These are phyloP conservation scores for Kwoniella shivajii DNA, from an alignment of 1,284 basidiomycete species.

Conservation along the genomic window DNA sequence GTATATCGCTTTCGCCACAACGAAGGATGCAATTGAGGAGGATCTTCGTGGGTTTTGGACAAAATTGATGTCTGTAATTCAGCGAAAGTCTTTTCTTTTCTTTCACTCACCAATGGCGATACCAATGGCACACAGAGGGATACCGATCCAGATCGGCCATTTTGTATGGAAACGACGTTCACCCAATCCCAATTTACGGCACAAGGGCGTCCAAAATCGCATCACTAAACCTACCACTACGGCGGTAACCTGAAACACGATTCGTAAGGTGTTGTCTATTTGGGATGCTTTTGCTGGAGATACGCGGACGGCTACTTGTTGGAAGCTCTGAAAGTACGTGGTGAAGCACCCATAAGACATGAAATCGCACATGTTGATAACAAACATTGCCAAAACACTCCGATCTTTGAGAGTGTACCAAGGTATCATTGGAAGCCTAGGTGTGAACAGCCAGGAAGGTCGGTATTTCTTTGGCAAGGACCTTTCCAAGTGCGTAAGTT, in stretches of 20 bases:
- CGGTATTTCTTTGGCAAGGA: constrained; percentile 17
- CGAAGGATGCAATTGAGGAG: constrained; percentile 7
- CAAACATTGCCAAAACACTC: constrained; percentile 18
- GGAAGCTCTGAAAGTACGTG: constrained; percentile 17
- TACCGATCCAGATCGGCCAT: constrained; percentile 19
- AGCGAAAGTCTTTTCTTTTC: too few relatives aligned
- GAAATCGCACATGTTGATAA: constrained; percentile 24
- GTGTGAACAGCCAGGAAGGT: constrained; percentile 17
- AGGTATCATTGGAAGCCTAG: constrained; percentile 17
- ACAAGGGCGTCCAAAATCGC: constrained; percentile 22
- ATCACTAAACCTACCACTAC: constrained; percentile 16
- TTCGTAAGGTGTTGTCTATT: constrained; percentile 23
- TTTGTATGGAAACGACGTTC: constrained; percentile 17
- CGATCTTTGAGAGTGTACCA: constrained; percentile 24
- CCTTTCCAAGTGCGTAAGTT: background rate
- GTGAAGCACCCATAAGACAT: constrained; percentile 22
- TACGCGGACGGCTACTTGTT: constrained; percentile 17
- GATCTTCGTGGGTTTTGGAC: constrained; percentile 7
- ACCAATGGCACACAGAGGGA: constrained; percentile 11
- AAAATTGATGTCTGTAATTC: constrained; percentile 6
- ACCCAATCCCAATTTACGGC: constrained; percentile 10
- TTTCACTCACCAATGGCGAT: constrained; percentile 10
- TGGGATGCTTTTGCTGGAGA: constrained; percentile 13
- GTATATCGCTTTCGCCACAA: constrained; percentile 9
- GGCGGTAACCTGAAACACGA: constrained; percentile 22